These are phyloP conservation scores for Rhizomucor miehei DNA, from an alignment of 371 early-diverging fungal genomes.

Conservation along the genomic window DNA sequence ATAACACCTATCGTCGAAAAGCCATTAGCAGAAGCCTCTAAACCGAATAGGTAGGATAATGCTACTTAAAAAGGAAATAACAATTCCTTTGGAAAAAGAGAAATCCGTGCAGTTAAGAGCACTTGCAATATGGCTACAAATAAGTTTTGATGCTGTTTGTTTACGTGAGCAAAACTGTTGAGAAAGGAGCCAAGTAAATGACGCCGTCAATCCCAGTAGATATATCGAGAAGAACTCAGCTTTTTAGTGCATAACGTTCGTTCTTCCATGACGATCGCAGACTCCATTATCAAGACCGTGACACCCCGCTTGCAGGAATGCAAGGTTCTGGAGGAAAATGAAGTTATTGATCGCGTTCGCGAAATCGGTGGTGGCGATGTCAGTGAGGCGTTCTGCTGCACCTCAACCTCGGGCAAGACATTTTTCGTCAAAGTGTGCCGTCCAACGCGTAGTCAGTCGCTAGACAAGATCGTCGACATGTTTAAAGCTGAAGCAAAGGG, in stretches of 20 bases:
- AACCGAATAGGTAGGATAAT: no score
- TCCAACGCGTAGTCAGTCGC: constrained; percentile 3
- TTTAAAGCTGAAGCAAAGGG: constrained; percentile 14
- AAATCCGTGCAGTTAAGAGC: no score
- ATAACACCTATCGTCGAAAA: no score
- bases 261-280: background rate
- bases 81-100: no score
- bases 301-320: constrained; percentile 1
- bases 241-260: no score
- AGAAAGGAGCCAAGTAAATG: no score
- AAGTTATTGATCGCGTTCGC: constrained; percentile 6
- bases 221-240: background rate
- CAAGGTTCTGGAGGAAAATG: background rate
- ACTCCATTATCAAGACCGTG: constrained; percentile 5
- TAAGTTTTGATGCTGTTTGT: no score
- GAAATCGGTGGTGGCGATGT: constrained; percentile 8
- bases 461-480: constrained; percentile 10
- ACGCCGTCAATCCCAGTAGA: no score
- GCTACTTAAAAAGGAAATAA: no score
- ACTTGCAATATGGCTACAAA: no score
- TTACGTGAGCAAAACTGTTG: no score
- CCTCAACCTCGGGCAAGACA: background rate
- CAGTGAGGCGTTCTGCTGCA: constrained; percentile 11
- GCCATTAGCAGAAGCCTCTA: no score
- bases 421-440: constrained; percentile 13